Evolutionary conservation across 2,329 filamentous ascomycete species (phyloP), one percentile per base, ranked within the genome.

Genomic region (Fusarium neocosmosporiellum): DNA sequence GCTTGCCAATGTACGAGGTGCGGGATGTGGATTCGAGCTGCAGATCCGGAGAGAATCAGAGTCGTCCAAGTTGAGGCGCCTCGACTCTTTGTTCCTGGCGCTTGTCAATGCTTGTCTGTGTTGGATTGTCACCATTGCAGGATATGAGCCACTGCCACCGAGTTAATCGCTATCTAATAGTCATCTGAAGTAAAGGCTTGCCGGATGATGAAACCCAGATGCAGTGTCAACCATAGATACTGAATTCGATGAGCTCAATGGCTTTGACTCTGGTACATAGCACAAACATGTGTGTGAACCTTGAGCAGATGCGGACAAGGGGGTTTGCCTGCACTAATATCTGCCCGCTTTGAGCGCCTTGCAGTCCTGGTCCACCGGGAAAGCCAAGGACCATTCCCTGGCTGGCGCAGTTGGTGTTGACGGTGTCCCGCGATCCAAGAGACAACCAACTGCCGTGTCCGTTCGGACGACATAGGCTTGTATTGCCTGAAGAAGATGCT

Each of bases 301-400:
- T 57, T 65, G 68, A 72, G 64, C 62, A 65, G 57, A 70, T 67
- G 68, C 60, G 63, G 73, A 64, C 71, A 74, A 76, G 71, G 76
- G 55, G 75, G 66, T 39, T 63, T 60, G 57, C 57, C 65, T 70
- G 70, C 71, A 76, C 63, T 71, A 70, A 65, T 55, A 70, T 61
- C 63, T 73, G 64, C 53, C 72, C 67, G 57, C 57, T 76, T 76
- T 65, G 63, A 77, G 72, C 76, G 69, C 65, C 59, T 59, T 77
- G 75, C 72, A 78, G 65, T 70, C 39, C 36, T 63, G 74, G 58
- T 62, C 71, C 67, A 72, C 74, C 59, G 62, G 39, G 43, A 50
- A 61, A 67, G 50, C 46, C 57, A 67, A 62, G 65, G 59, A 33
- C 29, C 22, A 48, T 60, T 54, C 33, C 66, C 63, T 69, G 66